Base-by-base conservation (phyloP, 1,284 basidiomycete genomes). In the Fomitopsis betulina region DNA sequence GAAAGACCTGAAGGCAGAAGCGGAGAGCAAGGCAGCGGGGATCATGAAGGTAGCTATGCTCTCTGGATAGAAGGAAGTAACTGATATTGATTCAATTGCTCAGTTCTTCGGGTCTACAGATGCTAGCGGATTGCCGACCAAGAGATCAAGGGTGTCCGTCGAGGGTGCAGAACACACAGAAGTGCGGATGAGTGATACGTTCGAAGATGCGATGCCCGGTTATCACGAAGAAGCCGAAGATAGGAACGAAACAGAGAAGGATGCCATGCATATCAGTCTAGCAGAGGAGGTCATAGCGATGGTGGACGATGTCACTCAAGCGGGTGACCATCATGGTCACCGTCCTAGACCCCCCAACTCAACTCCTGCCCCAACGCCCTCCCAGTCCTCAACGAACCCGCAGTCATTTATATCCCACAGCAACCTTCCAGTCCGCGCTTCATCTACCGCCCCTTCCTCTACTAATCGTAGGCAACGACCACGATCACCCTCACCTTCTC, bases 1-100 rank as follows among this genome's bases (percentile, higher is more conserved):
- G 57, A 93, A 90, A 67, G 93, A 96, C 71, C 73, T 95, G 27
- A 77, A 78, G 60, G 79, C 76, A 15, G 67, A 77, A 51, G 76
- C 78, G 27, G 75, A 80, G 15, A 65, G 66, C 8, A 68, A 69
- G 17, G 75, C 72, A 50, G 79, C 81, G 23, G 79, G 82, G 3
- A 90, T 92, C 58, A 87, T 87, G 69, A 76, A 83, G 55, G 89
- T 89, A 67, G 58, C 82, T 60, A 8, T 45, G 21, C 45, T 27
- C 47, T 39, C n/a, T 25, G 33, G n/a, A 19, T n/a, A 5, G 25
- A 19, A 5, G 37, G n/a, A 45, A 35, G 47, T 10, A 39, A 37
- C 45, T 37, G 23, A 32, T 49, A 12, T 37, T 38, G 15, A n/a
- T 25, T 23, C 33, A 15, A 2, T 19, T 27, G 6, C 21, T 2